phyloP scores from a whole-genome alignment of 2,329 filamentous ascomycete genomes.

The Aspergillus udagawae region DNA sequence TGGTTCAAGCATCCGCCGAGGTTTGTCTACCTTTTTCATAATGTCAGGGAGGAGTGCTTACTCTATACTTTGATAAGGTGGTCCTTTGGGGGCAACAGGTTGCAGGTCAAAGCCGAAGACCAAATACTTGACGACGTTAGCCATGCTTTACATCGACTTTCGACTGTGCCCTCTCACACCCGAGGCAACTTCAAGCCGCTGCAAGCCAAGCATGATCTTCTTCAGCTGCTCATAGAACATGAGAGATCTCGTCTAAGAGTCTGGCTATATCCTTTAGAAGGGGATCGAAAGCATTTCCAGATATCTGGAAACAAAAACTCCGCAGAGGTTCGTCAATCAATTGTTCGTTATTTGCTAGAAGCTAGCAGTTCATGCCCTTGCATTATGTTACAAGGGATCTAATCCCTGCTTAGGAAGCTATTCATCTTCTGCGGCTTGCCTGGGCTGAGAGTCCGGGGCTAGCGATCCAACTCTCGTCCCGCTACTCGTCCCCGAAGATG shows the following conservation, averaged over 20 bases:
- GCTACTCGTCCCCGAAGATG: constrained; percentile 73
- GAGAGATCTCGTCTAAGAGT: constrained; percentile 80
- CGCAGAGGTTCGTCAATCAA: constrained; percentile 31
- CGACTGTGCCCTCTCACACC: constrained; percentile 51
- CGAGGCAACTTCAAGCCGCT: constrained; percentile 61
- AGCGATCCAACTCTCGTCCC: constrained; percentile 75
- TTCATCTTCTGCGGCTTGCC: constrained; percentile 69
- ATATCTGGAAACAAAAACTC: constrained; percentile 41
- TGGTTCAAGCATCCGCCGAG: constrained; percentile 83
- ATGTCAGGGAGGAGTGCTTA: constrained; percentile 1
- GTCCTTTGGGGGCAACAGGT: constrained; percentile 91
- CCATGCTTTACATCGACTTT: constrained; percentile 60
- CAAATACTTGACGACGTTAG: constrained; percentile 75
- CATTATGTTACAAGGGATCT: constrained; percentile 1
- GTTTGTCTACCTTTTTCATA: constrained; percentile 27
- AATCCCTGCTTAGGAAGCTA: constrained; percentile 46
- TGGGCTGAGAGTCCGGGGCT: constrained; percentile 83
- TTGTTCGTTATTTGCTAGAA: background rate
- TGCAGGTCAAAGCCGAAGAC: constrained; percentile 91
- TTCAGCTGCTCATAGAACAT: constrained; percentile 74
- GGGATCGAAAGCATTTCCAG: constrained; percentile 53
- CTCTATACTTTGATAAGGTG: constrained; percentile 50
- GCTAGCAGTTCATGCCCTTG: background rate
- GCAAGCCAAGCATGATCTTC: constrained; percentile 75
- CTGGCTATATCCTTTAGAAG: constrained; percentile 79